Evolutionary conservation across 163 green algal genomes (phyloP).

Genomic region (Scenedesmus sp.): DNA sequence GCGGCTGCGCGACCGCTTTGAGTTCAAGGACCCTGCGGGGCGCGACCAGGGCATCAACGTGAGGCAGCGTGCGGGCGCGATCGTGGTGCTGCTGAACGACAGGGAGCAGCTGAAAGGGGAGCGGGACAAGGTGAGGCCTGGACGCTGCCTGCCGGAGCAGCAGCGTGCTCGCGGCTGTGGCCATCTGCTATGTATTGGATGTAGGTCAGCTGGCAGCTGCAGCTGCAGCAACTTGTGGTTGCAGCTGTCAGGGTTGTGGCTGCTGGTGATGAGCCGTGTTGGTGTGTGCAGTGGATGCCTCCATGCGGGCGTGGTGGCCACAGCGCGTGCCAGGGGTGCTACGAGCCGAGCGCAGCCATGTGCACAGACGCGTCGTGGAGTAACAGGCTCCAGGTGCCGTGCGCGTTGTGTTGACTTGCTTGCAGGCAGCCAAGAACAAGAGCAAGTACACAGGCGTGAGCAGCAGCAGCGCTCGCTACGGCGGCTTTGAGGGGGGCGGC

Average conservation of each 20-base stretch:
- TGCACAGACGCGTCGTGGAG: too few relatives aligned
- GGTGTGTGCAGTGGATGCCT: too few relatives aligned
- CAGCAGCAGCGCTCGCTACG: constrained; percentile 67
- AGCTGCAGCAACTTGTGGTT: too few relatives aligned
- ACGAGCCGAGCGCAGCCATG: too few relatives aligned
- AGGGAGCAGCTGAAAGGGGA: constrained; percentile 76
- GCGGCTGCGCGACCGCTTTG: constrained; percentile 82
- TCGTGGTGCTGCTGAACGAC: constrained; percentile 81
- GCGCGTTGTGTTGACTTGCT: not conserved
- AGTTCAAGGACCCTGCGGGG: constrained; percentile 84
- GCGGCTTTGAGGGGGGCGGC: constrained; percentile 54
- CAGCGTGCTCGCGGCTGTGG: too few relatives aligned
- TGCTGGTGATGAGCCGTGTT: too few relatives aligned
- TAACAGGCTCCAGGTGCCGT: too few relatives aligned
- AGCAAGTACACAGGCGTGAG: constrained; percentile 89
- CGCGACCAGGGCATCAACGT: constrained; percentile 88
- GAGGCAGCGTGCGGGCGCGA: constrained; percentile 86
- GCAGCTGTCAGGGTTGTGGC: too few relatives aligned
- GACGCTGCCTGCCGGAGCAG: not conserved
- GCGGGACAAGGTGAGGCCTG: constrained; percentile 78
- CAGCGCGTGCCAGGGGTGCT: too few relatives aligned
- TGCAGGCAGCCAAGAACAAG: constrained; percentile 74
- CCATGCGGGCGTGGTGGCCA: too few relatives aligned
- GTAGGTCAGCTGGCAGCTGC: too few relatives aligned
- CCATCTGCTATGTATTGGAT: too few relatives aligned